A percentile compares a stretch with the other conserved stretches of the same genome.
Conservation (phyloP, 2,329 filamentous ascomycete species). For the Cercospora sesami region DNA sequence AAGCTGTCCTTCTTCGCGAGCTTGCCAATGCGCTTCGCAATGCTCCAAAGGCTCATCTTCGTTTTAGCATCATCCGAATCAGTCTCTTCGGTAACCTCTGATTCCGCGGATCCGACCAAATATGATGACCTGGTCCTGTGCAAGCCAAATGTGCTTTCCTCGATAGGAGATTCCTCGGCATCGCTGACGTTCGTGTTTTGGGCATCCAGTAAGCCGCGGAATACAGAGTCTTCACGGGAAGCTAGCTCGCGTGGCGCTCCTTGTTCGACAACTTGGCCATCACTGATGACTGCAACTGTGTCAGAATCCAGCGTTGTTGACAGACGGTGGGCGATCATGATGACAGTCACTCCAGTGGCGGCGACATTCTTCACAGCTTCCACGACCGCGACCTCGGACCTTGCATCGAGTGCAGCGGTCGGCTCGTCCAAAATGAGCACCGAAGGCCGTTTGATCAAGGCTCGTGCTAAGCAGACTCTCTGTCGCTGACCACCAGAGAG, state of each 20-base stretch:
- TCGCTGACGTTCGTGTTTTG: constrained; percentile 28
- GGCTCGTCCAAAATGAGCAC: constrained; percentile 51
- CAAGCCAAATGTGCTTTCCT: constrained; percentile 4
- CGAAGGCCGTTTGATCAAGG: constrained; percentile 47
- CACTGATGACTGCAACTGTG: constrained; percentile 74
- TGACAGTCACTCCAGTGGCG: constrained; percentile 60
- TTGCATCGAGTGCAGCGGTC: constrained; percentile 48
- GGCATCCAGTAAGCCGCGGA: constrained; percentile 34
- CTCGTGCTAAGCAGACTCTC: constrained; percentile 50
- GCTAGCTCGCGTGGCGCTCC: constrained; percentile 61
- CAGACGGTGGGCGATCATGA: constrained; percentile 71
- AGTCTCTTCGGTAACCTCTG: background rate
- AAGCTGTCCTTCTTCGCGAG: constrained; percentile 40
- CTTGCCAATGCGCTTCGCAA: constrained; percentile 19
- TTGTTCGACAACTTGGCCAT: constrained; percentile 62
- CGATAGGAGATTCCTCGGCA: constrained; percentile 3
- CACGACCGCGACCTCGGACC: constrained; percentile 47
- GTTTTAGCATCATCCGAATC: background rate
- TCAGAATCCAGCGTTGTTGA: constrained; percentile 78
- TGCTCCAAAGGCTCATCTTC: constrained; percentile 18
- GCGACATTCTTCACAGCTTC: constrained; percentile 46
- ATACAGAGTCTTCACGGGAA: constrained; percentile 39
- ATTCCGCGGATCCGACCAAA: background rate
- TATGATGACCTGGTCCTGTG: constrained; percentile 11
- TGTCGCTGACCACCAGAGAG: constrained; percentile 51